Base-by-base conservation (phyloP, 495 filamentous ascomycete species). In the Hypoxylon trugodes region DNA sequence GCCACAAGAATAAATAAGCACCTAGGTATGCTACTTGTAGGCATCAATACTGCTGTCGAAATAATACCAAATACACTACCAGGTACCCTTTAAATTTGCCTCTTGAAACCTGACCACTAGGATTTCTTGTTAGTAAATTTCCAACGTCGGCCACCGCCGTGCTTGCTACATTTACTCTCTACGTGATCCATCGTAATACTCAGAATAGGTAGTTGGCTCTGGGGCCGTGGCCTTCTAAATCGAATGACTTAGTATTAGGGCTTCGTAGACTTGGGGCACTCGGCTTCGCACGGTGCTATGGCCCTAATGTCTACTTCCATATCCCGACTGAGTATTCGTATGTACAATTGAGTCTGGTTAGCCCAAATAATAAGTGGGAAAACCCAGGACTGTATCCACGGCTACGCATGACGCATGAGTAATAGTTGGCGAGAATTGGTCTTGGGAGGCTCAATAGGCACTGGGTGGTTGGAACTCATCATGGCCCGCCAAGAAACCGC, bases 261-360 rank as follows among this genome's bases (percentile, higher is more conserved):
- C 36, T 32, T n/a, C 16, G 9, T 16, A 9, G 10, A 18, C 36
- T 35, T 42, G 3, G 8, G 42, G 13, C 4, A 22, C n/a, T 5
- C 46, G 24, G 30, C 12, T 16, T 64, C 36, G 50, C 62, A 66
- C 56, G 25, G 62, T 66, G 57, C 16, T 25, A 19, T 61, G 41
- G 24, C 32, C 7, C 13, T 10, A 47, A 13, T 5, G 28, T 26
- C 18, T 26, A 55, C 21, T 30, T 30, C 42, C 35, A 36, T 50
- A 45, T 60, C 24, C 37, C 30, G 37, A 22, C 37, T 15, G 24
- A 43, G 18, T 26, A 60, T 56, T 28, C 62, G 33, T 42, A 32
- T 43, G 45, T 28, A 66, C 24, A 33, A 5, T 4, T 30, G 42
- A 10, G 32, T 42, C 32, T 41, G 33, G 46, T 18, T 32, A 32